Conservation (phyloP, 768 basidiomycete genomes). For the Termitomyces titanicus region DNA sequence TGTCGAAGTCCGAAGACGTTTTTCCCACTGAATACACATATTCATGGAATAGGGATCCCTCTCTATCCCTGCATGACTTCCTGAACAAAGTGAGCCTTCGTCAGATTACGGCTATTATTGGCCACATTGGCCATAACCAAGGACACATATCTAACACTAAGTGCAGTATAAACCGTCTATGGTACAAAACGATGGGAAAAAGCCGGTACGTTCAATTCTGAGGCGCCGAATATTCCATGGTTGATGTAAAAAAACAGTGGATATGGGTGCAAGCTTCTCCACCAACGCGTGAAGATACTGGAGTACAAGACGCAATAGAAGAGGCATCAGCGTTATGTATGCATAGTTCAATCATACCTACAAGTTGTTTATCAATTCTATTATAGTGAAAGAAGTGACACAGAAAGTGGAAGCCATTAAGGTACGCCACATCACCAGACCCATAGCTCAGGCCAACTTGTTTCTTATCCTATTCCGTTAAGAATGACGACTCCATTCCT, state of each 20-base stretch:
- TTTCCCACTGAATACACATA: slow-evolving; percentile 44
- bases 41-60: slow-evolving; percentile 43
- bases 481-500: slow-evolving; percentile 69
- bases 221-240: background rate
- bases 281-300: slow-evolving; percentile 19
- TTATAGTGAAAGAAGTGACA: slow-evolving; percentile 54
- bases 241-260: slow-evolving; percentile 43
- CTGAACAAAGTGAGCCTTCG: slow-evolving; percentile 42
- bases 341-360: slow-evolving; percentile 3
- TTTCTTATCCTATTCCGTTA: background rate
- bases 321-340: slow-evolving; percentile 47
- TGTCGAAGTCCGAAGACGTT: slow-evolving; percentile 35
- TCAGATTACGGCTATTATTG: background rate
- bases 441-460: background rate
- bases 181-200: slow-evolving; percentile 74
- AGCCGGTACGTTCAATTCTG: slow-evolving; percentile 48
- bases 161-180: slow-evolving; percentile 69
- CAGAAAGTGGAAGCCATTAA: slow-evolving; percentile 59
- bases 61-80: slow-evolving; percentile 47
- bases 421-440: slow-evolving; percentile 26
- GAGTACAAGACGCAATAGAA: slow-evolving; percentile 29
- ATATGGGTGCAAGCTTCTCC: slow-evolving; percentile 49
- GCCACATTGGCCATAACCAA: background rate
- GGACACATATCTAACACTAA: background rate
- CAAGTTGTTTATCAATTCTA: background rate